A percentile compares a stretch with the other conserved stretches of the same genome.
phyloP scores from a whole-genome alignment of 1,139 yeast genomes.

The Yamadazyma dendronema region DNA sequence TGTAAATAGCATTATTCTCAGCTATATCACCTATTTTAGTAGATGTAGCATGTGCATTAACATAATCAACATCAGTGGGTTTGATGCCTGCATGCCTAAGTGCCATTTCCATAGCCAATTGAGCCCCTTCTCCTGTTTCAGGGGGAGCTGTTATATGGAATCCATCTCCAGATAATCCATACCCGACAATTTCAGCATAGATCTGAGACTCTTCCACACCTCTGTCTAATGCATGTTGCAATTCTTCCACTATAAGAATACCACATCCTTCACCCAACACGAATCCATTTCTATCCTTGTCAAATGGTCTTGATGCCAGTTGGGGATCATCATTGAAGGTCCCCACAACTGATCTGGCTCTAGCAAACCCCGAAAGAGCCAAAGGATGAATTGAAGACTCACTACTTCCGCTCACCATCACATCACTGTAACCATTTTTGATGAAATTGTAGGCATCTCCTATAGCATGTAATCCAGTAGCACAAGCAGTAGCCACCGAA shows the following conservation, averaged over 20 bases:
- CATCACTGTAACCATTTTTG: slow-evolving; percentile 74
- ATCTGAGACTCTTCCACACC: slow-evolving; percentile 54
- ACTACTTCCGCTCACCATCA: slow-evolving; percentile 90
- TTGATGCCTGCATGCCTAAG: slow-evolving; percentile 45
- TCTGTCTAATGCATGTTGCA: slow-evolving; percentile 71
- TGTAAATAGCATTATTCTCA: slow-evolving; percentile 72
- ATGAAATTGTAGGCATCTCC: slow-evolving; percentile 91
- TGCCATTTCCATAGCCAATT: slow-evolving; percentile 78
- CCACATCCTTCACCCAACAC: slow-evolving; percentile 96
- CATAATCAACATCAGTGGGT: slow-evolving; percentile 58
- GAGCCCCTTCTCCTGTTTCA: slow-evolving; percentile 82
- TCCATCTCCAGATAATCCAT: slow-evolving; percentile 91
- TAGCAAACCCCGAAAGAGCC: slow-evolving; percentile 85
- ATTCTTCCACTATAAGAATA: slow-evolving; percentile 67
- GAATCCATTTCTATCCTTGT: slow-evolving; percentile 73
- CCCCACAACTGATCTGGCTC: slow-evolving; percentile 80
- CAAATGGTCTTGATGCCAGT: slow-evolving; percentile 86
- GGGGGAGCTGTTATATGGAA: slow-evolving; percentile 91
- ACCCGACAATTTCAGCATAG: slow-evolving; percentile 81
- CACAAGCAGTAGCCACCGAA: slow-evolving; percentile 92
- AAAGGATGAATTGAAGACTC: slow-evolving; percentile 88
- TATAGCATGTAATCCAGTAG: slow-evolving; percentile 90
- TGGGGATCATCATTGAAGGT: slow-evolving; percentile 59
- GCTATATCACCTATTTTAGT: slow-evolving; percentile 88
- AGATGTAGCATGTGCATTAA: slow-evolving; percentile 97